Evolutionary conservation across 176 grass and related monocot species (phyloP), one percentile per base, ranked within the genome.

Genomic region (Rhynchospora breviuscula): DNA sequence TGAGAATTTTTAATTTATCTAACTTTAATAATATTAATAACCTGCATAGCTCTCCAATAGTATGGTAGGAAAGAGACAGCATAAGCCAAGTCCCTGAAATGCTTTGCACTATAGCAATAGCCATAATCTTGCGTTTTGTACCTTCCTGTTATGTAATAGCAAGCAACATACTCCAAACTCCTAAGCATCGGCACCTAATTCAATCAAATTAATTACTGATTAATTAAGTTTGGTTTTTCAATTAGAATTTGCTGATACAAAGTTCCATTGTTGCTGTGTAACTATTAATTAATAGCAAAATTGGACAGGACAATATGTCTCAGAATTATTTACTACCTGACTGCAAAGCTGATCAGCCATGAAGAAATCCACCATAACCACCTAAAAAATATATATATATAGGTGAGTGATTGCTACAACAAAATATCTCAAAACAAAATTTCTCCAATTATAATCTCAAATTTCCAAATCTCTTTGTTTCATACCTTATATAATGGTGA

Each of bases 271-370:
- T 40, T 40, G 35, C 35, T 40, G 35, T 40, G 35, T 40, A 40
- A 40, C 35, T 40, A 78, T 57, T 35, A 71, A 23, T 83, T 7
- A 78, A 49, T 52, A 63, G 18, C 18, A 8, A 81, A 31, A 63
- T 57, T 22, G 45, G 18, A 31, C 11, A 76, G 69, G 0, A 81
- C 44, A 3, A 18, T 25, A 56, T 12, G 35, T 56, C 19, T 57
- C 21, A 23, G 15, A 81, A 25, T 29, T 49, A 56, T 45, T 83
- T 53, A 21, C 6, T 95, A 95, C 93, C 93, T 95, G 96, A 43
- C 93, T 99, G 80, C 93, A 95, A 84, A 95, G 93, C 75, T 95
- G 96, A 95, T 99, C 97, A 85, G 97, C 97, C 97, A 99, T 96
- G 93, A 99, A 99, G 83, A 95, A 99, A 87, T 99, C 96, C 21